Base-by-base conservation (phyloP, 345 rosid species). In the Linum lewisii region DNA sequence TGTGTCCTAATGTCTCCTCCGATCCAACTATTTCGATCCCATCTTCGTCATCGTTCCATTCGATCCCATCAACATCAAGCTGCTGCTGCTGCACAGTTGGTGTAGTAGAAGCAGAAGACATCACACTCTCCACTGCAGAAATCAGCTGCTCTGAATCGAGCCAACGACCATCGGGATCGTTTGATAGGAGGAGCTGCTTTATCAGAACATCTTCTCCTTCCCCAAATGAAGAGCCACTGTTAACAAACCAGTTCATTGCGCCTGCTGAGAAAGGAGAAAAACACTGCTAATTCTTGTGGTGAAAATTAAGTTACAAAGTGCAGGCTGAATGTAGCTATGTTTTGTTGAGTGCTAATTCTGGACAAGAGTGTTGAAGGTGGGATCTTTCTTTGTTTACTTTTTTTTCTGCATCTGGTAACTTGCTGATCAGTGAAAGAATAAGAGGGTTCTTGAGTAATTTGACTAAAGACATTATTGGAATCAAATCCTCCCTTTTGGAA, bases 141-240 rank as follows among this genome's bases (percentile, higher is more conserved):
- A 87, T 81, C 63, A 87, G 64, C 65, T 51, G 72, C 72, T 75
- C 80, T 7, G 91, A 77, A 68, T 90, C 91, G 49, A 87, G 65
- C 62, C 72, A 64, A 24, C 87, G 86, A 9, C 82, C 85, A 59
- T 87, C 95, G 23, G 91, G 91, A 54, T 83, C 97, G 81, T 87
- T 94, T 66, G 70, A 58, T 20, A 79, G 69, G 51, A 83, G 77
- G 59, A 90, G 78, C 69, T 74, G 77, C 69, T 65, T 78, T 63
- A 83, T 71, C 51, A 84, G 70, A 64, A 72, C 64, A 13, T 84
- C 88, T 23, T 84, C 86, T 49, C 70, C 88, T 23, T 84, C 86
- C 38, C 70, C 77, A 19, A 29, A 24, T 29, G 25, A 54, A 11
- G 11, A 7, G 20, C n/a, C 67, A 38, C 45, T 38, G 53, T 49